A percentile compares a stretch with the other conserved stretches of the same genome.
These are phyloP conservation scores for Lavandula angustifolia DNA, from an alignment of 257 asterid genomes.

Conservation along the genomic window DNA sequence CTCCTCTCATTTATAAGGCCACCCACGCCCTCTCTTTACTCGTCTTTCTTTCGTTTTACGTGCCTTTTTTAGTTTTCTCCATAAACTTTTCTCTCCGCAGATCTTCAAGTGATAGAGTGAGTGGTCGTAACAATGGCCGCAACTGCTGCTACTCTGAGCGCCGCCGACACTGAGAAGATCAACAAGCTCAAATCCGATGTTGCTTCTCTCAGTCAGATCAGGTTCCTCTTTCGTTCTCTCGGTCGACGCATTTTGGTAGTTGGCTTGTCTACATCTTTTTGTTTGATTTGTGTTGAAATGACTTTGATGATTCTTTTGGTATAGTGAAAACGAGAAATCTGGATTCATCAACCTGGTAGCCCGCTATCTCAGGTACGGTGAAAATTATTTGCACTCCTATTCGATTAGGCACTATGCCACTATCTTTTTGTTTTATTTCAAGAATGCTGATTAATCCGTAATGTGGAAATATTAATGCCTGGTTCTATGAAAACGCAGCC, in stretches of 20 bases:
- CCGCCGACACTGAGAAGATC: slow-evolving; percentile 66
- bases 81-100: slow-evolving; percentile 18
- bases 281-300: neutral
- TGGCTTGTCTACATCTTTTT: slow-evolving; percentile 30
- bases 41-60: slow-evolving; percentile 6
- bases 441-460: slow-evolving; percentile 16
- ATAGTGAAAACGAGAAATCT: slow-evolving; percentile 87
- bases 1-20: slow-evolving; percentile 17
- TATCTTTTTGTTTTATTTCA: neutral
- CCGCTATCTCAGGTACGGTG: slow-evolving; percentile 82
- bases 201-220: no score
- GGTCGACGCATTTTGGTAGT: neutral
- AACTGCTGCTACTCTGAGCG: slow-evolving; percentile 48
- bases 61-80: slow-evolving; percentile 4
- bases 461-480: slow-evolving; percentile 17
- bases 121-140: slow-evolving; percentile 36
- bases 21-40: neutral
- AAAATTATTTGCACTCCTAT: slow-evolving; percentile 1
- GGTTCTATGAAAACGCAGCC: slow-evolving; percentile 22
- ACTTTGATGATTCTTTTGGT: neutral
- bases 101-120: slow-evolving; percentile 35
- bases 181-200: slow-evolving; percentile 63
- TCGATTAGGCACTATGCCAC: neutral
- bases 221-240: slow-evolving; percentile 33
- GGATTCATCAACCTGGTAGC: slow-evolving; percentile 72